Base-by-base conservation (phyloP, 2,329 filamentous ascomycete genomes). In the Hymenoscyphus repandus region DNA sequence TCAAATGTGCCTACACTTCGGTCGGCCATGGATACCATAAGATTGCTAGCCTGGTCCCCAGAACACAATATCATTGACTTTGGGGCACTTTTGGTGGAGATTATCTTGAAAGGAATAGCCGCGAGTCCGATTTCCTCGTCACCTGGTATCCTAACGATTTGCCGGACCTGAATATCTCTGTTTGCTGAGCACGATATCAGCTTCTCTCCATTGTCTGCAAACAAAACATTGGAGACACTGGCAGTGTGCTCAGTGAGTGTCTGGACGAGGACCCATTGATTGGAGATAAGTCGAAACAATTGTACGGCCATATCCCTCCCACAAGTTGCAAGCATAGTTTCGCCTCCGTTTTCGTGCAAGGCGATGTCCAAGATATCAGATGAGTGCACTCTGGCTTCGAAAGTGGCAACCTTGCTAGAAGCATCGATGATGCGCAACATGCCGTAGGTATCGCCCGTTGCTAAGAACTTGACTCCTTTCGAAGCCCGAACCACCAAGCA, bases 261-360 rank as follows among this genome's bases (percentile, higher is more conserved):
- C 67, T 99, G 93, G 46, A 96, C 80, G 51, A 96, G 79, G 51
- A 87, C 80, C 68, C 95, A 86, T 2, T 69, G 70, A 2, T 81
- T 77, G 11, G 69, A 73, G 1, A 71, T 70, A 20, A 75, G 74
- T 22, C 76, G 74, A 65, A 96, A 97, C n/a, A 99, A 72, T 66
- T 99, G 93, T 1, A 92, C 81, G n/a, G 87, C 96, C 45, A 93
- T 85, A 69, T 99, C 93, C 58, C 93, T 80, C 33, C 90, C 88
- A 64, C 86, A 91, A 10, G 85, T 90, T 15, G 88, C 92, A 59
- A 97, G 75, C 41, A 96, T 73, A 33, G 82, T 78, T 42, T 72
- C 75, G 1, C 77, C 73, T 1, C 78, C 74, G 40, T 76, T 75
- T 59, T 88, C 80, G 61, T 83, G 82, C 4, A 95, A 75, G 17